These are phyloP conservation scores for Lactarius indigo DNA, from an alignment of 768 basidiomycete genomes.

Conservation along the genomic window DNA sequence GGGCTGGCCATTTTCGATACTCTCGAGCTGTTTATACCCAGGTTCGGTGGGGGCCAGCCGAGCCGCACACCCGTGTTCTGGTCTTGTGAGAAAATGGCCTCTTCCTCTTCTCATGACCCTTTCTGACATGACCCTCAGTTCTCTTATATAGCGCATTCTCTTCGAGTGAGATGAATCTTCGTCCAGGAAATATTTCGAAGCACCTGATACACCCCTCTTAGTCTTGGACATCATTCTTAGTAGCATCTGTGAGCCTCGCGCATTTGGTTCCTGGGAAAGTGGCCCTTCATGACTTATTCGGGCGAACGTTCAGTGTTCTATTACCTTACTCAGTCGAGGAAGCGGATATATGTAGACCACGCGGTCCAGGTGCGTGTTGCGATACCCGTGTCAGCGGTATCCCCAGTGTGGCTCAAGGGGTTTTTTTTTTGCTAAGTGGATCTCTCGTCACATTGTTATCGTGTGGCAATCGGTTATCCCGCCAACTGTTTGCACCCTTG, in stretches of 20 bases:
- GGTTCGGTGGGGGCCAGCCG: neutral
- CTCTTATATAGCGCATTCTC: neutral
- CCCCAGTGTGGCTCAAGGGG: neutral
- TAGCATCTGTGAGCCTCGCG: neutral
- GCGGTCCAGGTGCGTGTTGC: neutral
- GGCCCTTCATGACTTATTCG: neutral
- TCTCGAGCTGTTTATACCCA: neutral
- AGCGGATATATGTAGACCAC: neutral
- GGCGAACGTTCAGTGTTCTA: neutral
- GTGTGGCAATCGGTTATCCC: conserved; percentile 14
- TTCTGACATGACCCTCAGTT: neutral
- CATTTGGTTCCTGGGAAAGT: neutral
- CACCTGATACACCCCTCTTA: neutral
- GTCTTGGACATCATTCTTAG: conserved; percentile 6
- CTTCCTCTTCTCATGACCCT: neutral
- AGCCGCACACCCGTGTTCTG: neutral
- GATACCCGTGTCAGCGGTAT: no score
- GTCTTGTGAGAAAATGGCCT: neutral
- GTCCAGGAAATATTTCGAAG: neutral
- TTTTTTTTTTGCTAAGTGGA: neutral
- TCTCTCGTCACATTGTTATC: neutral
- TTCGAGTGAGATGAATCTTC: neutral
- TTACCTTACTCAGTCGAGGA: conserved; percentile 3
- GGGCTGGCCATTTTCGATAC: neutral
- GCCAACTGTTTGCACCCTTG: neutral